Evolutionary conservation across 2,329 filamentous ascomycete species (phyloP).

Genomic region (Colletotrichum karsti): DNA sequence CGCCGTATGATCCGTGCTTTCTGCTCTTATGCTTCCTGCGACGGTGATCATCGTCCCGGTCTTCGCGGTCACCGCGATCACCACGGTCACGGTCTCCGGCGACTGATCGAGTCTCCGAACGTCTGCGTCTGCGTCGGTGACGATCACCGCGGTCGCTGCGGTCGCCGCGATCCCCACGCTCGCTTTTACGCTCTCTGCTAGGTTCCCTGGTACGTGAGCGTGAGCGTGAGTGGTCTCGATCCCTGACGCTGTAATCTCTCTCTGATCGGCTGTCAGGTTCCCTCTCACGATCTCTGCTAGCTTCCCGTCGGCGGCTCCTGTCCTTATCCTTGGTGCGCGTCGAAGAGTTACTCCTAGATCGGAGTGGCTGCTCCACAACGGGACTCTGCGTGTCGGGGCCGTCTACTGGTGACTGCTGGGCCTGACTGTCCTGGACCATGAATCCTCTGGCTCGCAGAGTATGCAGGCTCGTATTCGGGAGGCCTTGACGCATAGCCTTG

Average conservation of each 20-base stretch:
- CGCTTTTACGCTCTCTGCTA: slow-evolving; percentile 55
- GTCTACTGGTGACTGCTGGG: slow-evolving; percentile 32
- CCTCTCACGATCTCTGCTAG: slow-evolving; percentile 42
- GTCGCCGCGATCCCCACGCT: slow-evolving; percentile 45
- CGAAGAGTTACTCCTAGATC: slow-evolving; percentile 59
- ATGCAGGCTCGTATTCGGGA: slow-evolving; percentile 82
- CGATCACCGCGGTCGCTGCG: slow-evolving; percentile 37
- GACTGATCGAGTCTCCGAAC: slow-evolving; percentile 56
- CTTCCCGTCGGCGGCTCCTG: slow-evolving; percentile 40
- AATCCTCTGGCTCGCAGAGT: slow-evolving; percentile 66
- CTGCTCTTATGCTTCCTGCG: slow-evolving; percentile 59
- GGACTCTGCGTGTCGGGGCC: slow-evolving; percentile 40
- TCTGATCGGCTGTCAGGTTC: slow-evolving; percentile 36
- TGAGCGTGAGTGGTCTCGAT: slow-evolving; percentile 41
- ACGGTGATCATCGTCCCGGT: slow-evolving; percentile 55
- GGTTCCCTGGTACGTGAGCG: slow-evolving; percentile 45
- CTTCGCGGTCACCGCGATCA: slow-evolving; percentile 50
- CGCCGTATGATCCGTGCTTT: slow-evolving; percentile 48
- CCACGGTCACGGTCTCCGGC: slow-evolving; percentile 47
- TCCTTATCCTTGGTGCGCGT: slow-evolving; percentile 47
- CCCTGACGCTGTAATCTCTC: slow-evolving; percentile 29
- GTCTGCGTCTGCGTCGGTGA: slow-evolving; percentile 60
- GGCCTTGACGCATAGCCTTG: slow-evolving; percentile 90
- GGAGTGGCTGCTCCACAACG: slow-evolving; percentile 42
- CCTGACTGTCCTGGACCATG: slow-evolving; percentile 50